Evolutionary conservation across 257 asterid genomes (phyloP), one percentile per base, ranked within the genome.

Genomic region (Paulownia fortunei): DNA sequence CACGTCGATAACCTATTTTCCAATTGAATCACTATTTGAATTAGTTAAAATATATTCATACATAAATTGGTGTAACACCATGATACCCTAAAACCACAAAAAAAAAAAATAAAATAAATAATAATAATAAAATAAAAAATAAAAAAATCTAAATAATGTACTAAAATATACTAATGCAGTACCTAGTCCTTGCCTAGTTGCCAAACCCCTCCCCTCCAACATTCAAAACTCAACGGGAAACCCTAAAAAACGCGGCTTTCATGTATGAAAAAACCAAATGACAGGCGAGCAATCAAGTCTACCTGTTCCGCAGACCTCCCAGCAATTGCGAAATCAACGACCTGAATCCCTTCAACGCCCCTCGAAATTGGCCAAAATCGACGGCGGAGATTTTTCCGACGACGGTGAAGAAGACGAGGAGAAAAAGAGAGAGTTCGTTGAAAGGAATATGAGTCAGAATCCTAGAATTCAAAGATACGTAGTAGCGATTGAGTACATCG

Each of bases 401-500:
- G 84, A 62, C 26, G 86, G n/a, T n/a, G 88, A 54, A 32, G 84
- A 77, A 23, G 86, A 73, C 6, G 87, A 55, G 34, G 86, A 47
- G 44, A 84, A 62, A 69, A 83, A 55, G 60, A 58, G 63, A 26
- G 65, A 72, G 52, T 21, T 41, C 15, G 26, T 68, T 44, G 86
- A 77, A 46, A 62, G 61, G 78, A 81, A 76, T 32, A 87, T 92
- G 97, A 83, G 72, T 59, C 86, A 81, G 26, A 89, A 85, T 61
- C 90, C 91, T 64, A 72, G 84, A 79, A 41, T 69, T 21, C 97
- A 89, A 55, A 84, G 99, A 58, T 95, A 95, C 82, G 79, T 95
- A 59, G 32, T 95, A 8, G 98, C 99, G 30, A 73, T 93, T 24
- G 99, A 95, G 86, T 95, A 95, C 78, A 89, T 91, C 23, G 99